Base-by-base conservation (phyloP, 2,329 filamentous ascomycete species). In the Nigrospora osmanthi region DNA sequence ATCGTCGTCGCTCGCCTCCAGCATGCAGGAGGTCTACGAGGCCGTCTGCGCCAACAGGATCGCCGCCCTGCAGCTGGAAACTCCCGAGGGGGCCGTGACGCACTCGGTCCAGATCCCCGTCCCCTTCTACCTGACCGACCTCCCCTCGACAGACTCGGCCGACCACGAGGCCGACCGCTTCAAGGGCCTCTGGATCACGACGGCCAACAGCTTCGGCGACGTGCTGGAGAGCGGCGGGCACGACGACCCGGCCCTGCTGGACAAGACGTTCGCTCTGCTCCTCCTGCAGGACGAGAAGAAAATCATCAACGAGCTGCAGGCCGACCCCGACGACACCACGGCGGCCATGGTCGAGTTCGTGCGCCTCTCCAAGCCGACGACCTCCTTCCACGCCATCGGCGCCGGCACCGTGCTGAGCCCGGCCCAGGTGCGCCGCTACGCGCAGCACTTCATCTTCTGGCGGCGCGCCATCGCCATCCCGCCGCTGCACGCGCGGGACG, bases 381-480 rank as follows among this genome's bases (percentile, higher is more conserved):
- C 80, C 51, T 84, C 81, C 68, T 82, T 85, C 59, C 69, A 80
- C 45, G 87, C 90, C 60, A 79, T 89, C 44, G 80, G 83, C 14
- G 78, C 83, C 52, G 79, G 76, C 52, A 80, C 85, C 42, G 78
- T 83, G 16, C 83, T 97, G 43, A 82, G 85, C 4, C 74, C 93
- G 1, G 75, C 80, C 31, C 87, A 95, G 54, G 85, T 97, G 50
- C 85, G 91, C 51, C 84, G 88, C 54, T 87, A 95, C 50, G 89
- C 90, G 11, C 86, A 88, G 47, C 93, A 97, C 67, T 84, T 98
- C 50, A 89, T 97, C 49, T 95, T 94, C 67, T 97, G 91, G 90
- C 83, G 93, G 19, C 85, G 90, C 46, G 93, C 91, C 39, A 87
- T 94, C 48, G 85, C 91, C 14, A 91, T 97, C 35, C 87, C 89